Conservation (phyloP, 75 land plant species). For the Ceratopteris richardii region DNA sequence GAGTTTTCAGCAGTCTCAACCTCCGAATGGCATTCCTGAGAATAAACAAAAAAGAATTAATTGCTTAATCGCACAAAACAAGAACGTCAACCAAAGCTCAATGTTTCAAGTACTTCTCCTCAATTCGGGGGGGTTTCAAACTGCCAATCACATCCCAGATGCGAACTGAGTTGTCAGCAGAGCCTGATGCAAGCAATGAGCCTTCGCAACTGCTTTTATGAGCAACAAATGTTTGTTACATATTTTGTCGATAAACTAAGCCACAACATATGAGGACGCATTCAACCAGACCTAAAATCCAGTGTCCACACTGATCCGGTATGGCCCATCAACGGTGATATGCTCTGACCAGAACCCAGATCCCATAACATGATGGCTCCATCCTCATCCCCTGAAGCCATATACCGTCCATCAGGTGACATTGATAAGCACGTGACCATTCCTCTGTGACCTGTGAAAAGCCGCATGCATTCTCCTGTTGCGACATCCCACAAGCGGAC, state of each 20-base stretch:
- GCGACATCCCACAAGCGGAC: slow-evolving; percentile 96
- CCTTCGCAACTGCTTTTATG: slow-evolving; percentile 83
- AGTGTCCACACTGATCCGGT: slow-evolving; percentile 89
- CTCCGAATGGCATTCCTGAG: slow-evolving; percentile 11
- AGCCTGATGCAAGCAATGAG: slow-evolving; percentile 90
- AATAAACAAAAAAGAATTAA: background rate
- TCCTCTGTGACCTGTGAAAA: slow-evolving; percentile 92
- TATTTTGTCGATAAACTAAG: background rate
- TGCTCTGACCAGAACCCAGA: slow-evolving; percentile 66
- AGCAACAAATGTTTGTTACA: background rate
- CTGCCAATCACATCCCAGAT: slow-evolving; percentile 95
- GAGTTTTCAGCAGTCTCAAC: slow-evolving; percentile 71
- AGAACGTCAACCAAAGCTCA: too few species aligned
- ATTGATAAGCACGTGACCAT: slow-evolving; percentile 84
- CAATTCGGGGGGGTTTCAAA: slow-evolving; percentile 45
- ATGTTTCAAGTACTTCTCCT: slow-evolving; percentile 53
- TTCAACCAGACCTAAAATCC: slow-evolving; percentile 71
- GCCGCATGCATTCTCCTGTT: slow-evolving; percentile 91
- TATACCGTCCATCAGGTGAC: slow-evolving; percentile 97
- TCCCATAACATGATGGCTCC: slow-evolving; percentile 98
- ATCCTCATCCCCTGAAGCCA: slow-evolving; percentile 99
- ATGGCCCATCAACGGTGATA: slow-evolving; percentile 88
- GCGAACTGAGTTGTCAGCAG: slow-evolving; percentile 90
- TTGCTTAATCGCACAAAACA: background rate
- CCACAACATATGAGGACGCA: background rate